Percentiles rank a stretch among this genome's conserved stretches.
Conservation (phyloP, 768 basidiomycete genomes). For the Pisolithus tinctorius region DNA sequence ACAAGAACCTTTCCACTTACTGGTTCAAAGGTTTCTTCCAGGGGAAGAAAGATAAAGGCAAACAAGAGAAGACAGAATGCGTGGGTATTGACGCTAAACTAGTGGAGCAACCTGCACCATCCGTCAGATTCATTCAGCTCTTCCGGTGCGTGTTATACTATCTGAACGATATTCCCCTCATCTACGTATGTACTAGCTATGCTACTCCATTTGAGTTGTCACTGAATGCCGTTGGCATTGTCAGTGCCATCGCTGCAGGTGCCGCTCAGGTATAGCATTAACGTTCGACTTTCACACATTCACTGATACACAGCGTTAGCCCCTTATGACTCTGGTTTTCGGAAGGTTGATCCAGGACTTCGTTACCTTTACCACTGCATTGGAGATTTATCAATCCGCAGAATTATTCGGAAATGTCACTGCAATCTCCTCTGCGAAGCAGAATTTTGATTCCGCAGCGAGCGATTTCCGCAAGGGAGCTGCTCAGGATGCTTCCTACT, state of each 20-base stretch:
- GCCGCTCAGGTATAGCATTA: conserved; percentile 58
- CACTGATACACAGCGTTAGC: conserved; percentile 30
- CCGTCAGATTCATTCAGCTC: conserved; percentile 37
- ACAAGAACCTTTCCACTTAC: not conserved
- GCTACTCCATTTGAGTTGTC: conserved; percentile 63
- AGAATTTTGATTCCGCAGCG: conserved; percentile 29
- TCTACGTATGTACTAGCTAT: conserved; percentile 43
- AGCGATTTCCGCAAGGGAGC: conserved; percentile 47
- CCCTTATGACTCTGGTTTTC: conserved; percentile 79
- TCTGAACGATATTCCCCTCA: not conserved
- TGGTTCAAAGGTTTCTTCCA: not conserved
- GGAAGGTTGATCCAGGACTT: conserved; percentile 74
- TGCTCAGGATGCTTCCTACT: conserved; percentile 51
- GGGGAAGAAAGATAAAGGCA: conserved; percentile 30
- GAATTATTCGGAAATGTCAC: conserved; percentile 17
- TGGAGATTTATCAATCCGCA: conserved; percentile 7
- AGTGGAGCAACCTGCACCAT: conserved; percentile 25
- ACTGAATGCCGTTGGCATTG: conserved; percentile 63
- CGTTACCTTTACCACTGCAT: conserved; percentile 43
- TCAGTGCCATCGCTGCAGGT: conserved; percentile 71
- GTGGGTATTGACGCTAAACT: conserved; percentile 11
- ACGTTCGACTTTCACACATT: not conserved
- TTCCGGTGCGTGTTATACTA: conserved; percentile 36
- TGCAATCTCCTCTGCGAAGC: conserved; percentile 25
- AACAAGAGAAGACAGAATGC: conserved; percentile 7